Conservation (phyloP, 192 early-diverging fungal genomes). For the Dissophora ornata region DNA sequence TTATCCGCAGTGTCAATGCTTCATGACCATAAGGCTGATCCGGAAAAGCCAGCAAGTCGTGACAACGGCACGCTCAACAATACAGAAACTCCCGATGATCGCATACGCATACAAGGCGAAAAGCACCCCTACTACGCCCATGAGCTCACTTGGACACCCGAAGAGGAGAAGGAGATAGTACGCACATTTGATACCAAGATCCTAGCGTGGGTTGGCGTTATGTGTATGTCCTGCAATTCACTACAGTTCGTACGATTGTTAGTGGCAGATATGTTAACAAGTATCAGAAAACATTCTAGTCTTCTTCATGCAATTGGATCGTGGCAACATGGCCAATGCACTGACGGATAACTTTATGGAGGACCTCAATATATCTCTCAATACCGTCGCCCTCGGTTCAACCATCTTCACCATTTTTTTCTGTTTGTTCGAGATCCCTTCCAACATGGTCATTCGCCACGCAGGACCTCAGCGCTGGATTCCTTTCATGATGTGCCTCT, state of each 20-base stretch:
- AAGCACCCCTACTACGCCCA: constrained; percentile 49
- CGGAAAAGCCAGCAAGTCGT: constrained; percentile 7
- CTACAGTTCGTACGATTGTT: too few relatives aligned
- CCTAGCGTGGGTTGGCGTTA: constrained; percentile 57
- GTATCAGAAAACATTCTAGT: too few relatives aligned
- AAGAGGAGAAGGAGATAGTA: constrained; percentile 62
- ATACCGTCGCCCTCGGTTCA: constrained; percentile 58
- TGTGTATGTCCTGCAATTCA: constrained; percentile 51
- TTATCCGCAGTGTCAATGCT: too few relatives aligned
- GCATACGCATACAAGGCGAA: constrained; percentile 28
- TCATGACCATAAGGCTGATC: constrained; percentile 13
- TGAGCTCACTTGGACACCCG: constrained; percentile 59
- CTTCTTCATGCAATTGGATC: constrained; percentile 58
- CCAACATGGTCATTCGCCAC: constrained; percentile 58
- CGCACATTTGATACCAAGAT: constrained; percentile 58
- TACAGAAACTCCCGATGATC: constrained; percentile 1
- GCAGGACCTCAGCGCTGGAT: constrained; percentile 67
- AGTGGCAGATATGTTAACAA: too few relatives aligned
- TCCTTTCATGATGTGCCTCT: constrained; percentile 56
- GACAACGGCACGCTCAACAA: constrained; percentile 8
- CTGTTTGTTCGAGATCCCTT: constrained; percentile 58
- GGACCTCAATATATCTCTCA: constrained; percentile 59
- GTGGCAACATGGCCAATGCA: constrained; percentile 62
- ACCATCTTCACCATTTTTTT: constrained; percentile 61
- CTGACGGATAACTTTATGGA: constrained; percentile 62